Evolutionary conservation across 2,329 filamentous ascomycete genomes (phyloP).

Genomic region (Hypoxylon sp.): DNA sequence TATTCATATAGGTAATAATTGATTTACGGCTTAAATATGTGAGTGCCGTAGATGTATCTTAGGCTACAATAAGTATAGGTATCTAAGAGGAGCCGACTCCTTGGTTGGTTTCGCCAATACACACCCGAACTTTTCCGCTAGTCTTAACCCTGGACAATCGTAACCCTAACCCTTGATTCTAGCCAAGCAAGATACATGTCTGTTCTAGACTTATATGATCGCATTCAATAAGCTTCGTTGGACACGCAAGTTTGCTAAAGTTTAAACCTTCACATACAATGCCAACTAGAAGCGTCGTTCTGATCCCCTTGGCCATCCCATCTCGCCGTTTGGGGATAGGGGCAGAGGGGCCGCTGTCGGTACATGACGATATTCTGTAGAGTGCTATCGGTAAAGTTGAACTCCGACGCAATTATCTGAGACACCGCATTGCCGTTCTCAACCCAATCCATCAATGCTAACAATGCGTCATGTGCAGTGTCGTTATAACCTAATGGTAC

Average conservation of each 20-base stretch:
- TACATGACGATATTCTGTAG: constrained; percentile 51
- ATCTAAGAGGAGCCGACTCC: neutral
- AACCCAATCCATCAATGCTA: constrained; percentile 52
- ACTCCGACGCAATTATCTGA: constrained; percentile 50
- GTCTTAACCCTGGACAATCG: neutral
- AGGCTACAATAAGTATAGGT: no score
- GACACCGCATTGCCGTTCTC: constrained; percentile 46
- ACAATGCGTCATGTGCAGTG: constrained; percentile 46
- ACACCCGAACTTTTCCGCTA: neutral
- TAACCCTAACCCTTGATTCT: constrained; percentile 7
- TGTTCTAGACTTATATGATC: neutral
- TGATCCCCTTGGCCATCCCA: constrained; percentile 53
- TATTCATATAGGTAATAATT: no score
- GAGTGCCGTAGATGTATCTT: no score
- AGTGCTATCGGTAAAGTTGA: constrained; percentile 47
- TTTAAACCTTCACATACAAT: constrained; percentile 43
- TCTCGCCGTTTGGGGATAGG: constrained; percentile 51
- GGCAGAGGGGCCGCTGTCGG: constrained; percentile 59
- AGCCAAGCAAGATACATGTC: neutral
- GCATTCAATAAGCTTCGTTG: neutral
- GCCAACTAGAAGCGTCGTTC: constrained; percentile 53
- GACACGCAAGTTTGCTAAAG: neutral
- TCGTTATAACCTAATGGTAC: constrained; percentile 49
- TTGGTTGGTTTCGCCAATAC: neutral
- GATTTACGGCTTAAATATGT: no score